Evolutionary conservation across 2,329 filamentous ascomycete species (phyloP).

Genomic region (Aaosphaeria pasadenensis): DNA sequence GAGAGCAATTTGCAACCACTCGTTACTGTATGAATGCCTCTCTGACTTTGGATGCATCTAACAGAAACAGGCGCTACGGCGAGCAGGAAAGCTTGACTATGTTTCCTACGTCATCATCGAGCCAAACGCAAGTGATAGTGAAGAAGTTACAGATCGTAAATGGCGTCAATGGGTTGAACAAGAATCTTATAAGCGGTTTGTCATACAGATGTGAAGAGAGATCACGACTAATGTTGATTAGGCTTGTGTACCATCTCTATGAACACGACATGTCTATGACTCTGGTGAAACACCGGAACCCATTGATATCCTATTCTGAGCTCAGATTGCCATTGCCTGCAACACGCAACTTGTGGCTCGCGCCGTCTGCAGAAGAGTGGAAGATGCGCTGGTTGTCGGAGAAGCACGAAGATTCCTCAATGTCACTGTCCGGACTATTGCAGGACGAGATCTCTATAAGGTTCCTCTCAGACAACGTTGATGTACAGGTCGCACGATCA

Average conservation of each 20-base stretch:
- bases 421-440: no score
- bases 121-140: no score
- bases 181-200: conserved; percentile 64
- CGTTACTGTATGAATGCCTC: conserved; percentile 31
- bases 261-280: conserved; percentile 21
- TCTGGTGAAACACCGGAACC: conserved; percentile 33
- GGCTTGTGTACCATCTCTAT: conserved; percentile 17
- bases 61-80: no score
- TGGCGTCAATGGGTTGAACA: conserved; percentile 44
- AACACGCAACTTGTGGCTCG: conserved; percentile 61
- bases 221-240: not conserved
- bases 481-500: conserved; percentile 29
- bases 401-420: no score
- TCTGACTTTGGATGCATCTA: no score
- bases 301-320: conserved; percentile 66
- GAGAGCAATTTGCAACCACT: conserved; percentile 53
- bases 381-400: conserved; percentile 46
- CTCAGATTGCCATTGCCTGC: conserved; percentile 63
- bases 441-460: conserved; percentile 9
- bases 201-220: not conserved
- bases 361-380: conserved; percentile 61
- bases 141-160: conserved; percentile 7
- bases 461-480: conserved; percentile 50
- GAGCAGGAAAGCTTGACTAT: no score
- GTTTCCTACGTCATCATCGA: no score